These are phyloP conservation scores for Thalassiosira livingstoniorum DNA, from an alignment of 352 stramenopile species.

Conservation along the genomic window DNA sequence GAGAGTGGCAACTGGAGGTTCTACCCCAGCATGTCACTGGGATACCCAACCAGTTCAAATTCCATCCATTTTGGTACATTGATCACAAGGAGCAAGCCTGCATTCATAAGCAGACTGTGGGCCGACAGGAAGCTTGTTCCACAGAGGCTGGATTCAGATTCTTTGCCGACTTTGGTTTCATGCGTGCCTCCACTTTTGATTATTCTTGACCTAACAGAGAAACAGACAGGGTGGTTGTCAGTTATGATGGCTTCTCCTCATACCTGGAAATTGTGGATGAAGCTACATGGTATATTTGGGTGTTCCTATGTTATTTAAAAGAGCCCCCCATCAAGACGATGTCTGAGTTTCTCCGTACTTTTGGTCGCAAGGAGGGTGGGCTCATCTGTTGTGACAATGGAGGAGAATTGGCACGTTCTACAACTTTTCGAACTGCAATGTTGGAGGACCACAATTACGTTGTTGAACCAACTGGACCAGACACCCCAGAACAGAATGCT, in stretches of 20 bases:
- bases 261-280: background rate
- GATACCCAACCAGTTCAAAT: background rate
- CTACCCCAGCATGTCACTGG: background rate
- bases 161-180: background rate
- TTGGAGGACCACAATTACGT: background rate
- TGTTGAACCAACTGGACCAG: constrained; percentile 8
- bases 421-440: background rate
- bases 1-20: background rate
- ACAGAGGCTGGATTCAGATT: background rate
- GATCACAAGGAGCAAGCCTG: constrained; percentile 6
- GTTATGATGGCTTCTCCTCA: background rate
- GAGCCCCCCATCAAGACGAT: background rate
- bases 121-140: background rate
- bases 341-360: background rate
- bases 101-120: constrained; percentile 9
- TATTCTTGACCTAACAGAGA: background rate
- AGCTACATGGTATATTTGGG: background rate
- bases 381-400: background rate
- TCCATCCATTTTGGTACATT: background rate
- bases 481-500: no score
- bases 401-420: background rate
- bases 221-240: background rate
- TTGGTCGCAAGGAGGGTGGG: background rate
- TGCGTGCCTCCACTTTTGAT: background rate
- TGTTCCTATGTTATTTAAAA: background rate